Conservation (phyloP, 1,284 basidiomycete genomes). For the Rhodofomes roseus region DNA sequence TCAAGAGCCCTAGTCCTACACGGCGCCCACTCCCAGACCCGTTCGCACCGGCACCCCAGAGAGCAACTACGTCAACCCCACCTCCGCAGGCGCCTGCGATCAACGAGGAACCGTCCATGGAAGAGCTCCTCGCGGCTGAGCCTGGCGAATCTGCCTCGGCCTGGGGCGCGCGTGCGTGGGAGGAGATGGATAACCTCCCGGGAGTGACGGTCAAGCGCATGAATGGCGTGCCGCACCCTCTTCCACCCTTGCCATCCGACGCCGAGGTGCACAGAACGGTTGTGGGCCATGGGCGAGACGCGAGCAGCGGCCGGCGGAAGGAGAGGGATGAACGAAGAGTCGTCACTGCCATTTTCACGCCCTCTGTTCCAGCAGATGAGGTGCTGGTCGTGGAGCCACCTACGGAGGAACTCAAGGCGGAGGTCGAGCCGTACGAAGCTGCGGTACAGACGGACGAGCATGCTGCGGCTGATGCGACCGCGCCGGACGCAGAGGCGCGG, state of each 20-base stretch:
- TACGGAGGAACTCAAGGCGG: background rate
- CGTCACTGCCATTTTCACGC: constrained; percentile 31
- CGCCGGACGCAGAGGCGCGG: constrained; percentile 1
- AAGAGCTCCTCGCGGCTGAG: constrained; percentile 39
- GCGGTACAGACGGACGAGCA: background rate
- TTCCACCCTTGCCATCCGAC: constrained; percentile 3
- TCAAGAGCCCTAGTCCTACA: constrained; percentile 16
- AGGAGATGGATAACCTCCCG: constrained; percentile 30
- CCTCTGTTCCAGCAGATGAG: background rate
- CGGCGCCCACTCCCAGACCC: constrained; percentile 13
- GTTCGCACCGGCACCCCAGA: background rate
- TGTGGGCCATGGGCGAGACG: constrained; percentile 11
- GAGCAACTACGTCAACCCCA: background rate
- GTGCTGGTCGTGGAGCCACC: background rate
- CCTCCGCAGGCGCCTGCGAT: constrained; percentile 7
- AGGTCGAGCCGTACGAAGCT: constrained; percentile 6
- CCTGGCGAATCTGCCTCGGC: constrained; percentile 13
- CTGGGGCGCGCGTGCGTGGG: constrained; percentile 43
- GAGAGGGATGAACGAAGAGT: constrained; percentile 25
- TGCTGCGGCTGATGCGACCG: background rate
- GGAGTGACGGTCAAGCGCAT: constrained; percentile 37
- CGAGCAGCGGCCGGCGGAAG: constrained; percentile 18
- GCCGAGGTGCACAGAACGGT: constrained; percentile 13
- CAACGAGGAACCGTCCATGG: constrained; percentile 42
- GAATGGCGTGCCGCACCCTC: constrained; percentile 4